Evolutionary conservation across 2,329 filamentous ascomycete genomes (phyloP).

Genomic region (Exophiala mesophila): DNA sequence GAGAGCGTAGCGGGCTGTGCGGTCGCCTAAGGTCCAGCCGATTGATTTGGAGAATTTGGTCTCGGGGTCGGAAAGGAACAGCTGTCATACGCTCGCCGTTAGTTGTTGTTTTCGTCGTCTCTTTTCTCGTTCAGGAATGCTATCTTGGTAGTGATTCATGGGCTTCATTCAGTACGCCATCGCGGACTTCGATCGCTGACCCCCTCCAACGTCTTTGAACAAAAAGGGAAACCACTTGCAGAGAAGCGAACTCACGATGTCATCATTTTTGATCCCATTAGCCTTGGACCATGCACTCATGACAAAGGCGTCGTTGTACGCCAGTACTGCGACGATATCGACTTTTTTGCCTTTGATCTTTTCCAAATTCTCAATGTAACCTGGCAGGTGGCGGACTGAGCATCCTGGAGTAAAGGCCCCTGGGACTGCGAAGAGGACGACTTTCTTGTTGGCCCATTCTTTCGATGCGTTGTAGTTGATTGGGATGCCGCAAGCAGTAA

Average conservation of each 20-base stretch:
- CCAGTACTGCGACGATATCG: slow-evolving; percentile 74
- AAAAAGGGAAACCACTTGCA: too few relatives aligned
- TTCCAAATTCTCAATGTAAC: slow-evolving; percentile 68
- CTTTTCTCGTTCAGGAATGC: too few relatives aligned
- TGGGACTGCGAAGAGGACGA: slow-evolving; percentile 64
- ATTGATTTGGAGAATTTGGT: slow-evolving; percentile 71
- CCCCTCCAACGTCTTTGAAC: too few relatives aligned
- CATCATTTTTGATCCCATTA: slow-evolving; percentile 69
- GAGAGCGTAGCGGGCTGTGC: slow-evolving; percentile 74
- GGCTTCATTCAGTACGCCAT: too few relatives aligned
- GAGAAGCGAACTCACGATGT: slow-evolving; percentile 57
- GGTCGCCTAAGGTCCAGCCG: slow-evolving; percentile 70
- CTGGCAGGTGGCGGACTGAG: slow-evolving; percentile 73
- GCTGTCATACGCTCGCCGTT: too few relatives aligned
- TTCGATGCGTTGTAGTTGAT: slow-evolving; percentile 75
- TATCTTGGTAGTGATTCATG: too few relatives aligned
- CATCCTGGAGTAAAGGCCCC: slow-evolving; percentile 85
- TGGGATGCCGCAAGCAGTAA: slow-evolving; percentile 74
- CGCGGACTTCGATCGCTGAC: too few relatives aligned
- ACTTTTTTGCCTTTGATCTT: slow-evolving; percentile 75
- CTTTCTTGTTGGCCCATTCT: slow-evolving; percentile 66
- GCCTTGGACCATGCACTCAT: slow-evolving; percentile 90
- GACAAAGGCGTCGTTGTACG: slow-evolving; percentile 79
- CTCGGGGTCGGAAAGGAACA: slow-evolving; percentile 72
- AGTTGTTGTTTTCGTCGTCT: too few relatives aligned